Percentiles rank a stretch among this genome's conserved stretches.
phyloP scores from a whole-genome alignment of 495 filamentous ascomycete species.

The Talaromyces thailandensis region DNA sequence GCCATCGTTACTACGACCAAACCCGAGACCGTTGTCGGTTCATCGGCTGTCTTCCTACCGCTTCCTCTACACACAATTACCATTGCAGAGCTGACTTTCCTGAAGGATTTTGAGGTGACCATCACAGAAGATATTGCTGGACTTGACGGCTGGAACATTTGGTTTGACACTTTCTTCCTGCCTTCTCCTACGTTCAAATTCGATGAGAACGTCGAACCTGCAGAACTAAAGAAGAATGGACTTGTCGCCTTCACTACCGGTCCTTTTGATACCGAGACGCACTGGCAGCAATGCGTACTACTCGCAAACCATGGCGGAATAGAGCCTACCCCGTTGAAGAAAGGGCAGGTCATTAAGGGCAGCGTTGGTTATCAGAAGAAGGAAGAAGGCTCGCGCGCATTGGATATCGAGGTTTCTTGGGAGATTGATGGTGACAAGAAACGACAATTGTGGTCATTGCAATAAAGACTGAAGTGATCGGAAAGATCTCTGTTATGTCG shows the following conservation, averaged over 20 bases:
- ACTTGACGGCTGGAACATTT: slow-evolving; percentile 52
- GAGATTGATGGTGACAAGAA: slow-evolving; percentile 22
- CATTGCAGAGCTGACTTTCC: slow-evolving; percentile 48
- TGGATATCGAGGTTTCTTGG: slow-evolving; percentile 44
- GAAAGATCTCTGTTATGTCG: no score
- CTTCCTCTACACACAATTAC: slow-evolving; percentile 48
- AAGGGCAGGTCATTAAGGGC: slow-evolving; percentile 39
- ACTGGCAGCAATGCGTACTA: slow-evolving; percentile 42
- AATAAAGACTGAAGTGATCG: background rate
- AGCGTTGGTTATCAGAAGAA: slow-evolving; percentile 43
- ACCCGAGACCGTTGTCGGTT: slow-evolving; percentile 32
- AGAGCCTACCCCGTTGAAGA: slow-evolving; percentile 27
- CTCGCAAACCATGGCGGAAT: slow-evolving; percentile 37
- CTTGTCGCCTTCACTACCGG: slow-evolving; percentile 46
- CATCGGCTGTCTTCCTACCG: slow-evolving; percentile 42
- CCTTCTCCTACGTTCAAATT: slow-evolving; percentile 33
- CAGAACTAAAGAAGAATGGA: slow-evolving; percentile 37
- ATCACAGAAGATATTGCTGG: slow-evolving; percentile 44
- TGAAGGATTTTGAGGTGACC: slow-evolving; percentile 44
- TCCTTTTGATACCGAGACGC: slow-evolving; percentile 40
- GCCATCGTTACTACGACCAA: slow-evolving; percentile 43
- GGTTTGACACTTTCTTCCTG: slow-evolving; percentile 60
- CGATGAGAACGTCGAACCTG: slow-evolving; percentile 31
- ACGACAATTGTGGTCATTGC: slow-evolving; percentile 12
- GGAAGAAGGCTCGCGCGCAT: slow-evolving; percentile 29